Evolutionary conservation across 805 yeast genomes (phyloP).

Genomic region (Hanseniaspora pseudoguilliermondii): DNA sequence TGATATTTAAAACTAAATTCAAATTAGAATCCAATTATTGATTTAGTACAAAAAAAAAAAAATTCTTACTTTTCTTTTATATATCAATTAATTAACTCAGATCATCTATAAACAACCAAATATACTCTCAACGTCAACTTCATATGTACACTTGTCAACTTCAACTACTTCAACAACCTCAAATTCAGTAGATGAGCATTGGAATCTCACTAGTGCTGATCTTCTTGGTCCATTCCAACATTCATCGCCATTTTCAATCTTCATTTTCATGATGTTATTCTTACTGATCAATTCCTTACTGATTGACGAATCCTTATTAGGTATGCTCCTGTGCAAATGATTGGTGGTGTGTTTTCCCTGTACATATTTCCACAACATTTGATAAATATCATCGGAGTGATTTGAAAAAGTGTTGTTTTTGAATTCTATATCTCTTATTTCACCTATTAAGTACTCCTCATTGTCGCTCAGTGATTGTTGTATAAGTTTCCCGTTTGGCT

Average conservation of each 20-base stretch:
- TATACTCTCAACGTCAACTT: slow-evolving; percentile 35
- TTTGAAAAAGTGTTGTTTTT: neutral
- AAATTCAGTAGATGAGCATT: slow-evolving; percentile 55
- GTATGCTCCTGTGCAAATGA: slow-evolving; percentile 2
- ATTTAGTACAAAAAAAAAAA: too few species aligned
- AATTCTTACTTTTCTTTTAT: too few species aligned
- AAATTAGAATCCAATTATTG: too few species aligned
- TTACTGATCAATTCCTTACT: slow-evolving; percentile 20
- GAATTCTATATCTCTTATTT: neutral
- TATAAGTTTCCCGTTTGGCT: neutral
- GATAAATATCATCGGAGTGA: neutral
- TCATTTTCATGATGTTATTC: slow-evolving; percentile 27
- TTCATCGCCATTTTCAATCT: slow-evolving; percentile 50
- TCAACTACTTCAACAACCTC: slow-evolving; percentile 49
- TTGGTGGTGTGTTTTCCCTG: neutral
- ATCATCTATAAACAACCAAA: slow-evolving; percentile 27
- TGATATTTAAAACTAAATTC: too few species aligned
- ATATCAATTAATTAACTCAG: neutral
- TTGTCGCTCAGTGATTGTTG: neutral
- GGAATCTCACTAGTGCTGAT: slow-evolving; percentile 47
- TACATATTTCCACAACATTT: slow-evolving; percentile 5
- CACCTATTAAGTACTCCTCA: neutral
- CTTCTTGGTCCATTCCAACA: slow-evolving; percentile 95
- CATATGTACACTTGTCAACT: slow-evolving; percentile 78
- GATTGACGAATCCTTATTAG: slow-evolving; percentile 15